Conservation (phyloP, 208 protist genomes). For the Trypanosoma cruzi region DNA sequence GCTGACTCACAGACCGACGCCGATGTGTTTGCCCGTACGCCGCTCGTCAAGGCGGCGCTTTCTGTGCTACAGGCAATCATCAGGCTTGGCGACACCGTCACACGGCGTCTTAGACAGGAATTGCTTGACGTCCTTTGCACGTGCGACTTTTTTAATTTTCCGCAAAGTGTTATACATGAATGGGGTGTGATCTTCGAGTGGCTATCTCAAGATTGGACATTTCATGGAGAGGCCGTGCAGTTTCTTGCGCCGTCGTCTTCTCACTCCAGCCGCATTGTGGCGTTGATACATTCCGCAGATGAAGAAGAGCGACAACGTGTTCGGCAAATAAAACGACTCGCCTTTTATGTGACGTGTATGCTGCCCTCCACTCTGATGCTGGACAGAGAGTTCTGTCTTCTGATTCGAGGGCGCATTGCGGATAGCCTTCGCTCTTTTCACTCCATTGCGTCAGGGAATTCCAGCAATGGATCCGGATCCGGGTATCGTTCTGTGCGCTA, state of each 20-base stretch:
- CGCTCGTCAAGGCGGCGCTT: slow-evolving; percentile 40
- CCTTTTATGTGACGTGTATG: slow-evolving; percentile 37
- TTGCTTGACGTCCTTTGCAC: slow-evolving; percentile 40
- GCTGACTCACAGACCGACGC: slow-evolving; percentile 44
- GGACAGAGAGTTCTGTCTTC: slow-evolving; percentile 42
- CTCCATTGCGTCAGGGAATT: background rate
- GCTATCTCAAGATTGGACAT: slow-evolving; percentile 25
- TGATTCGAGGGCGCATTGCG: slow-evolving; percentile 49
- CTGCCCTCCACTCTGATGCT: slow-evolving; percentile 12
- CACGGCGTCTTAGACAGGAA: slow-evolving; percentile 43
- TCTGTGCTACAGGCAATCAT: slow-evolving; percentile 28
- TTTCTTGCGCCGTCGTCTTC: slow-evolving; percentile 24
- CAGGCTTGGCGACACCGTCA: slow-evolving; percentile 24
- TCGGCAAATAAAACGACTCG: slow-evolving; percentile 34
- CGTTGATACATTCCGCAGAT: slow-evolving; percentile 43
- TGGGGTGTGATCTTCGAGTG: slow-evolving; percentile 41
- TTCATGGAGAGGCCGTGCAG: slow-evolving; percentile 25
- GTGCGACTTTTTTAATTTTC: slow-evolving; percentile 53
- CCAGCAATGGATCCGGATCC: background rate
- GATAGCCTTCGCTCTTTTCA: slow-evolving; percentile 34
- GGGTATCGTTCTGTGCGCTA: slow-evolving; percentile 29
- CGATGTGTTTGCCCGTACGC: slow-evolving; percentile 33
- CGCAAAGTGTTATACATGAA: slow-evolving; percentile 34
- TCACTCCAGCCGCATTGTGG: slow-evolving; percentile 27
- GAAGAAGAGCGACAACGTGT: slow-evolving; percentile 42